These are phyloP conservation scores for Vicia villosa DNA, from an alignment of 306 rosid genomes.

Conservation along the genomic window DNA sequence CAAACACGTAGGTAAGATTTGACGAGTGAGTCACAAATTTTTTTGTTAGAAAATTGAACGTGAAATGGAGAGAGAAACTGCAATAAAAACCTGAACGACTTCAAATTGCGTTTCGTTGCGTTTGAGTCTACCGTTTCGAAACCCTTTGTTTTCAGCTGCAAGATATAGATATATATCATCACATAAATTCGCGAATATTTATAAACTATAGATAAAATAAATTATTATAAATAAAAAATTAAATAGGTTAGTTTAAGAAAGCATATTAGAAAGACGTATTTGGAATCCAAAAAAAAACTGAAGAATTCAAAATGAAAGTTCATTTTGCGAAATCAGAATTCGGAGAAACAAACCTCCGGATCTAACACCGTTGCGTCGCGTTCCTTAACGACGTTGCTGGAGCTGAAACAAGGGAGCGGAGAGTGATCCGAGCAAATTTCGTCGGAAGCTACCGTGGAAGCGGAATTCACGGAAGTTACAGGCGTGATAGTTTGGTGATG, in stretches of 20 bases:
- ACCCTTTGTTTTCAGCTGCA: conserved; percentile 65
- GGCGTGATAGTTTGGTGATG: conserved; percentile 20
- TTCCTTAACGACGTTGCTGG: conserved; percentile 42
- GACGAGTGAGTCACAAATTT: neutral
- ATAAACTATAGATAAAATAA: conserved; percentile 7
- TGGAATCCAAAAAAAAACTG: neutral
- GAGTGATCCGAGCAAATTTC: conserved; percentile 40
- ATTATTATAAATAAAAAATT: neutral
- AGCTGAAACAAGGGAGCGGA: conserved; percentile 51
- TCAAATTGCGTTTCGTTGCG: conserved; percentile 42
- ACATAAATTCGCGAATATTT: conserved; percentile 29
- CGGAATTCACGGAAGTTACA: conserved; percentile 35
- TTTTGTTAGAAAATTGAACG: conserved; percentile 26
- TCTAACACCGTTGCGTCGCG: conserved; percentile 41
- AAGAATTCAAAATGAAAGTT: neutral
- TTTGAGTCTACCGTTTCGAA: conserved; percentile 55
- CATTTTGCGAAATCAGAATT: conserved; percentile 17
- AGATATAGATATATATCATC: neutral
- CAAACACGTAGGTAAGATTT: neutral
- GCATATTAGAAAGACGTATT: neutral
- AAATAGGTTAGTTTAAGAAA: conserved; percentile 16
- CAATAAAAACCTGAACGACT: conserved; percentile 53
- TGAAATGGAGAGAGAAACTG: neutral
- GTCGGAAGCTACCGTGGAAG: conserved; percentile 21
- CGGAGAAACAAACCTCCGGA: conserved; percentile 58